Evolutionary conservation across 2,329 filamentous ascomycete species (phyloP), one percentile per base, ranked within the genome.

Genomic region (Penicillium sp.): DNA sequence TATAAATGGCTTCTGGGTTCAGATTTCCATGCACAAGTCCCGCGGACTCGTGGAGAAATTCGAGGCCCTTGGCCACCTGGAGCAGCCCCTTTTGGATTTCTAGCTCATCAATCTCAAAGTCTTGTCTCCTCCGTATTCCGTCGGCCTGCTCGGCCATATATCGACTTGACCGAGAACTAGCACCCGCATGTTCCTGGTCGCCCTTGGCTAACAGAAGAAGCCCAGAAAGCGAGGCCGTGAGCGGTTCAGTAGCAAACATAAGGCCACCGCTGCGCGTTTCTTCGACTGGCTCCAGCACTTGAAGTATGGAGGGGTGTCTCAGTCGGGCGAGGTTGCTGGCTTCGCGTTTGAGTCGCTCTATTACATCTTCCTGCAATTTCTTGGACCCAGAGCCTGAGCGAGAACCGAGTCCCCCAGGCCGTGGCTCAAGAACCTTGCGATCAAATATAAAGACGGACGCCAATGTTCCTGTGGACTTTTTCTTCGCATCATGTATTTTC

Each of bases 401-500:
- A 45, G 78, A 77, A 16, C 82, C 80, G 42, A 90, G 74, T 6
- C 84, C 82, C 44, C 79, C 81, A 15, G 82, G 80, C 53, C 86
- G 81, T 9, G 84, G 77, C 52, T 96, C 92, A 49, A 99, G 78
- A 0, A 85, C 84, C 74, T 95, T 96, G 70, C 85, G 87, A 61
- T 99, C 94, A 70, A 97, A 96, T 60, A 97, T 86, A 66, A 97
- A 99, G 61, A 97, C 86, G 15, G 92, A 96, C 50, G 87, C 94
- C 7, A 86, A 74, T 71, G 94, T 95, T 61, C 89, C 90, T 0
- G 91, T 96, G 28, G 88, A 90, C 76, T 96, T 97, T 77, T 95
- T 95, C 79, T 95, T 97, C 53, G 89, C 92, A 76, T 96, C 92
- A 80, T 93, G 93, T 66, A 99, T 94, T 77, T 91, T 95, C 94